Conservation (phyloP, 352 stramenopile species). For the Globisporangium alternatum region DNA sequence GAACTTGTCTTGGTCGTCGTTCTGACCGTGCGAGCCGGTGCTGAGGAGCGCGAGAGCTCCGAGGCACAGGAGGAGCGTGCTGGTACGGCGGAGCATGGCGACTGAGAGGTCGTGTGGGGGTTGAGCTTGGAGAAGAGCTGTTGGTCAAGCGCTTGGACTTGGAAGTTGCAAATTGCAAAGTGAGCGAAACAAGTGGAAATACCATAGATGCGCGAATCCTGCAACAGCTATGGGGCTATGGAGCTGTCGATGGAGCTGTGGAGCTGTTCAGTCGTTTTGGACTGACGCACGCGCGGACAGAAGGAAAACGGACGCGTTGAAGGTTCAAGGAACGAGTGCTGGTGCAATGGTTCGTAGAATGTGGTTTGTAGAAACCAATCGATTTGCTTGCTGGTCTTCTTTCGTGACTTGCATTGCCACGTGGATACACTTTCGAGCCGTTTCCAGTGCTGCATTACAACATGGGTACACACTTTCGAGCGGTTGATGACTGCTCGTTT, state of each 20-base stretch:
- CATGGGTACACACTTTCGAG: too few species aligned
- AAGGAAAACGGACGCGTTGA: background rate
- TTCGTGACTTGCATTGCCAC: too few species aligned
- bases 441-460: too few species aligned
- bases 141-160: conserved; percentile 9
- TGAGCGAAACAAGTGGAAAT: background rate
- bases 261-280: background rate
- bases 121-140: background rate
- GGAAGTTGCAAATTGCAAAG: conserved; percentile 6
- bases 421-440: too few species aligned
- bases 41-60: conserved; percentile 2
- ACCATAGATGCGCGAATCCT: too few species aligned
- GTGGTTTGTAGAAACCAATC: too few species aligned
- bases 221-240: background rate
- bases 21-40: background rate
- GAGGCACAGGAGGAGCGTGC: background rate
- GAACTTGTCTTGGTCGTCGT: background rate
- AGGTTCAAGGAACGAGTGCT: background rate
- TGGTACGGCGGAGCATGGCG: background rate
- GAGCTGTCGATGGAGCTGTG: background rate
- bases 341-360: background rate
- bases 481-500: too few species aligned
- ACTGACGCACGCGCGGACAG: background rate
- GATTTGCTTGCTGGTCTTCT: too few species aligned
- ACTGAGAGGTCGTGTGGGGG: background rate